Conservation (phyloP, 2,329 filamentous ascomycete genomes). For the Colletotrichum sp. region DNA sequence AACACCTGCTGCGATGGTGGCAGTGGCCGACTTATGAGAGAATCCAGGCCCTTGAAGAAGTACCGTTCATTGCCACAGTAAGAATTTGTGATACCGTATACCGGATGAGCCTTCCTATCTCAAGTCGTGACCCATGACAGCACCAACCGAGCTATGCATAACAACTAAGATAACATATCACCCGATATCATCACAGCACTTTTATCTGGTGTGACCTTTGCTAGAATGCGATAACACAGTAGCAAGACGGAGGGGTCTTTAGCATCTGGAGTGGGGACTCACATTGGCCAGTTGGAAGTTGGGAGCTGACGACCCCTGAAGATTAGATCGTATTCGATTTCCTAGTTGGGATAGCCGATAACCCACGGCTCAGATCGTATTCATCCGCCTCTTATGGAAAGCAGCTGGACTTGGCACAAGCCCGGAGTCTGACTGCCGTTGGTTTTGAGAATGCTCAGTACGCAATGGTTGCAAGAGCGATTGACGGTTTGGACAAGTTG, state of each 20-base stretch:
- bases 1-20: neutral
- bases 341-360: neutral
- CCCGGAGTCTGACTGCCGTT: neutral
- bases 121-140: neutral
- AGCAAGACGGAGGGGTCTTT: neutral
- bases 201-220: neutral
- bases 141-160: neutral
- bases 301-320: neutral
- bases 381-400: neutral
- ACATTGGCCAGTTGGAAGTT: neutral
- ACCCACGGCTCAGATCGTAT: neutral
- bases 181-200: neutral
- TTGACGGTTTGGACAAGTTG: fast-evolving
- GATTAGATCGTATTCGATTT: neutral
- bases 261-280: neutral
- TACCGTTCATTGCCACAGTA: neutral
- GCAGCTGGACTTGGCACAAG: neutral
- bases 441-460: neutral
- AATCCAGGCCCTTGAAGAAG: neutral
- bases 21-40: neutral
- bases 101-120: neutral
- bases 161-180: neutral
- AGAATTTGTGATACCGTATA: neutral
- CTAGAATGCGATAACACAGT: neutral
- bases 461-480: neutral